phyloP scores from a whole-genome alignment of 805 yeast genomes.

The Saccharomycopsis olivae region DNA sequence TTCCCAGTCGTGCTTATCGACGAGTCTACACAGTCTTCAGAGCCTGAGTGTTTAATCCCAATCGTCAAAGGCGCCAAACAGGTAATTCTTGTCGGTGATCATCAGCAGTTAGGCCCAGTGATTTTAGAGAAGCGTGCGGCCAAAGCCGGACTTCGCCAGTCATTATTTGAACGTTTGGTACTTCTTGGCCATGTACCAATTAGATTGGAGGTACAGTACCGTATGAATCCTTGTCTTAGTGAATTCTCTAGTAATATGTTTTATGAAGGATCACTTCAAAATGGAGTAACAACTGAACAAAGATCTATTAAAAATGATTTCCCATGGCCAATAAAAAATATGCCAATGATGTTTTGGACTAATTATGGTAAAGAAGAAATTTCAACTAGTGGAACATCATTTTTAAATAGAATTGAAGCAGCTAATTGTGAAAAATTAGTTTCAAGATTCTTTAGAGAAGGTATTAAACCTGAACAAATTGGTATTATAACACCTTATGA shows the following conservation, averaged over 20 bases:
- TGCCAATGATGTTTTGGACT: slow-evolving; percentile 96
- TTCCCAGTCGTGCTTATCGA: slow-evolving; percentile 81
- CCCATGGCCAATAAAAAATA: slow-evolving; percentile 84
- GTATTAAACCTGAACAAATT: slow-evolving; percentile 69
- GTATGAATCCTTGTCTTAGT: slow-evolving; percentile 85
- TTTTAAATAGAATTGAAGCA: slow-evolving; percentile 79
- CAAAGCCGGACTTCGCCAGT: slow-evolving; percentile 77
- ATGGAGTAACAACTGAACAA: slow-evolving; percentile 77
- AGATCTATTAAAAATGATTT: slow-evolving; percentile 49
- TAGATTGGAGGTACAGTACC: slow-evolving; percentile 82
- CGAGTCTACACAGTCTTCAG: slow-evolving; percentile 90
- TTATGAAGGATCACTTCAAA: slow-evolving; percentile 85
- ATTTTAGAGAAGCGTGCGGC: slow-evolving; percentile 72
- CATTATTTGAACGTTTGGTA: slow-evolving; percentile 79
- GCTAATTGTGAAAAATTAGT: slow-evolving; percentile 76
- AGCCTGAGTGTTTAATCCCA: slow-evolving; percentile 86
- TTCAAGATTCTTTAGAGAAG: slow-evolving; percentile 62
- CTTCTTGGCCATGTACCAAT: slow-evolving; percentile 76
- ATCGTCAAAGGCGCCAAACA: slow-evolving; percentile 84
- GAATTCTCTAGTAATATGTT: slow-evolving; percentile 88
- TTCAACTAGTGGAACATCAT: slow-evolving; percentile 71
- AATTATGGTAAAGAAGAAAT: slow-evolving; percentile 84
- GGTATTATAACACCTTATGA: slow-evolving; percentile 94
- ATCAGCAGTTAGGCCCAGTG: slow-evolving; percentile 91
- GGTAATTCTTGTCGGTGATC: slow-evolving; percentile 87